Base-by-base conservation (phyloP, 2,329 filamentous ascomycete genomes). In the Pseudocercospora fijiensis region DNA sequence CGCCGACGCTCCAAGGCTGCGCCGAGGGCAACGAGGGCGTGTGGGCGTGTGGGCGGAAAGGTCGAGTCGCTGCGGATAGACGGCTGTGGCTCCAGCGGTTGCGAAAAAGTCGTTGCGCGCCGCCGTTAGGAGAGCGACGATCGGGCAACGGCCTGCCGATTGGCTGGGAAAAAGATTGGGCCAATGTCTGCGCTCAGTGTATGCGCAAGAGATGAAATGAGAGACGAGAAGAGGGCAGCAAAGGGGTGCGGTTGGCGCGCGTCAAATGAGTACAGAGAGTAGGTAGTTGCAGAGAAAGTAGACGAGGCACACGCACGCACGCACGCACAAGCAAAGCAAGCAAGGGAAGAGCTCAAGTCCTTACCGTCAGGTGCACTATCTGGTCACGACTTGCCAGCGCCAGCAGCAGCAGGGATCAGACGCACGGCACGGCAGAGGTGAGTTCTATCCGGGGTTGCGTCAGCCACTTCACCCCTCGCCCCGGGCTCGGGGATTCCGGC, bases 151-250 rank as follows among this genome's bases (percentile, higher is more conserved):
- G 24, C 45, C n/a, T 9, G 10, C 20, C 57, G 64, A 63, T 63
- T 65, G 64, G 64, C 58, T 58, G 52, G 51, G 37, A 53, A 7
- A 26, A 27, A 53, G 55, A 57, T 57, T 33, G 60, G 26, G 24
- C 20, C 24, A 45, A 62, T 61, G 26, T 55, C 45, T 27, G 43
- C 9, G 26, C 26, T 56, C 55, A 26, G 28, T 61, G 63, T 22
- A 18, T 18, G 47, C 43, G 37, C 18, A 57, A 58, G 27, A 53
- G 37, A n/a, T 28, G 63, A 65, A 65, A 65, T 65, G 59, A 65
- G 56, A 13, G 63, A 58, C 45, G 49, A 51, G 59, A 62, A 60
- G 60, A 24, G 53, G 53, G 53, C 53, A 41, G 53, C 53, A 26
- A 37, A n/a, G 24, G 52, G 26, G n/a, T 18, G 28, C 52, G 18